A percentile compares a stretch with the other conserved stretches of the same genome.
Evolutionary conservation across 805 yeast species (phyloP).

Genomic region (Danielia oregonensis): DNA sequence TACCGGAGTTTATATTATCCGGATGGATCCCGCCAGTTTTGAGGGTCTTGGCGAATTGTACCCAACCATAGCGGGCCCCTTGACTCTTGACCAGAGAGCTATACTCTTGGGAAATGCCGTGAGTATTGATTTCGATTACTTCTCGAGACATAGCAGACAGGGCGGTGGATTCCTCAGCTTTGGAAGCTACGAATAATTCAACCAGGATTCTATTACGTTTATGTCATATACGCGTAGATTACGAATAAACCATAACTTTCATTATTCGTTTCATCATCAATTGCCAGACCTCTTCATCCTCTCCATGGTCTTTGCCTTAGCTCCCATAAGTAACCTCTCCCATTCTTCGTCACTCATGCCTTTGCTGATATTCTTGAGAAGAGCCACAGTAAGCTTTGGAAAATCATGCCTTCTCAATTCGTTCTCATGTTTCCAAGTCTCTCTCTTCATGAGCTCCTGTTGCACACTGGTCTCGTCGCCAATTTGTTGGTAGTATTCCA

Average conservation of each 20-base stretch:
- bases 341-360: conserved; percentile 37
- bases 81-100: conserved; percentile 81
- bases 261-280: neutral
- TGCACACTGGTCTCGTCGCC: conserved; percentile 39
- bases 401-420: conserved; percentile 52
- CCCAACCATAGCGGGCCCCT: conserved; percentile 46
- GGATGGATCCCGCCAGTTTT: conserved; percentile 76
- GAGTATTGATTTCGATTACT: conserved; percentile 92
- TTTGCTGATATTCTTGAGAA: conserved; percentile 40
- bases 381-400: conserved; percentile 46
- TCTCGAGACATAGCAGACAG: conserved; percentile 80
- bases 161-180: conserved; percentile 42
- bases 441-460: conserved; percentile 46
- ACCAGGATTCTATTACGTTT: too few species aligned
- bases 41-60: conserved; percentile 52
- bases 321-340: conserved; percentile 23
- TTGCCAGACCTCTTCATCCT: neutral
- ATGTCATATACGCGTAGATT: neutral
- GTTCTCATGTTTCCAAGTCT: conserved; percentile 52
- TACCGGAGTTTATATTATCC: conserved; percentile 83
- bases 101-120: conserved; percentile 83
- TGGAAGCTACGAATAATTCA: conserved; percentile 25
- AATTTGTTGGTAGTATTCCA: conserved; percentile 29
- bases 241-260: neutral
- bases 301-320: conserved; percentile 16